Evolutionary conservation across 1,139 yeast species (phyloP).

Genomic region (Tardiomyces blankii): DNA sequence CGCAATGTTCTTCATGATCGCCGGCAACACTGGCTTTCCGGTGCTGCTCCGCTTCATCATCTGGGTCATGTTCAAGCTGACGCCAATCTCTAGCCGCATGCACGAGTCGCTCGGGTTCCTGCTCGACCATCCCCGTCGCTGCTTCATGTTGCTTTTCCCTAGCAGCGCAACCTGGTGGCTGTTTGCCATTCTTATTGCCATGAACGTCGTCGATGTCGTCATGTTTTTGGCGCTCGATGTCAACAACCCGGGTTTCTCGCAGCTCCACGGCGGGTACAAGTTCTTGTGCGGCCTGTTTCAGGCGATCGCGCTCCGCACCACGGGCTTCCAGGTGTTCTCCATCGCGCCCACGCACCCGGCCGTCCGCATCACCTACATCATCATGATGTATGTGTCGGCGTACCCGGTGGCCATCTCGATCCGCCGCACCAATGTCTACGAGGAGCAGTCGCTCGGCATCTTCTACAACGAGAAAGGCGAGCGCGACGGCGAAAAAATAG

Average conservation of each 20-base stretch:
- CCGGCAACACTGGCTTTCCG: conserved; percentile 94
- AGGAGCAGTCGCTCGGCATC: conserved; percentile 88
- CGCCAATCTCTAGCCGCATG: conserved; percentile 42
- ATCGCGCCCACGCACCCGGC: conserved; percentile 72
- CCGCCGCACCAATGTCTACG: conserved; percentile 93
- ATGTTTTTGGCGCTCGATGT: conserved; percentile 66
- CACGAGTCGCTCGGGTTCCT: conserved; percentile 74
- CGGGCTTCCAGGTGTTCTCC: conserved; percentile 72
- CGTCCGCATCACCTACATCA: conserved; percentile 82
- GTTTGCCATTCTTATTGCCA: conserved; percentile 52
- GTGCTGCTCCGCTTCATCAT: conserved; percentile 64
- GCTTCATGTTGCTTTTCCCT: conserved; percentile 87
- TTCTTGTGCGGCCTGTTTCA: conserved; percentile 78
- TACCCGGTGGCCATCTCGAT: conserved; percentile 92
- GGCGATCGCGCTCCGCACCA: conserved; percentile 88
- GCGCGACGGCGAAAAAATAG: conserved; percentile 22
- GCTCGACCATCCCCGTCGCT: conserved; percentile 92
- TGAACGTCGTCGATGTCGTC: conserved; percentile 70
- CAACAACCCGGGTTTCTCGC: conserved; percentile 28
- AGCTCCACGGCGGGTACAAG: conserved; percentile 53
- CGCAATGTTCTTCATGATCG: conserved; percentile 57
- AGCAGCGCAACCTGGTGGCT: conserved; percentile 95
- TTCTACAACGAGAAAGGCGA: conserved; percentile 37
- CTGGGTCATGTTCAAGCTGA: conserved; percentile 61
- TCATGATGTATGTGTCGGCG: conserved; percentile 97